A percentile compares a stretch with the other conserved stretches of the same genome.
These are phyloP conservation scores for Neodidymelliopsis sp. DNA, from an alignment of 2,329 filamentous ascomycete species.

Conservation along the genomic window DNA sequence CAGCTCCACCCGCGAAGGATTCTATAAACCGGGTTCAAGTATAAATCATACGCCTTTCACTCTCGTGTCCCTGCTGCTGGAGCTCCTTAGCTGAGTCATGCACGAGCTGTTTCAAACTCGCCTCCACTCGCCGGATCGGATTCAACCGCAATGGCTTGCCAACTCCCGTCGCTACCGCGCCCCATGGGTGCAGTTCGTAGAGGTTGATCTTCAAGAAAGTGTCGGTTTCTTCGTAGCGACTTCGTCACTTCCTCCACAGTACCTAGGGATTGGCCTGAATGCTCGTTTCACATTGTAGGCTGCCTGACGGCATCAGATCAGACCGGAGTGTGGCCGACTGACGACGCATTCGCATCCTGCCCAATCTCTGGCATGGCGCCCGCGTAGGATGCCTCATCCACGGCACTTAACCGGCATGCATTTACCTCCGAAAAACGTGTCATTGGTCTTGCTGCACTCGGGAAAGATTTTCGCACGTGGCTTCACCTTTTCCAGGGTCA, in stretches of 20 bases:
- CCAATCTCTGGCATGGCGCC: background rate
- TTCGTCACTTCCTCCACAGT: too few species aligned
- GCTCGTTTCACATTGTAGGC: slow-evolving; percentile 10
- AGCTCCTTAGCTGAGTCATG: slow-evolving; percentile 2
- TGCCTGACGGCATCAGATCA: slow-evolving; percentile 1
- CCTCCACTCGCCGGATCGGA: background rate
- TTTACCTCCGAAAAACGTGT: background rate
- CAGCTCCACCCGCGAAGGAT: slow-evolving; percentile 9
- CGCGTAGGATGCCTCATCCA: background rate
- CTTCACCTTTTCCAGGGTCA: background rate
- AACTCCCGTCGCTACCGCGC: too few species aligned
- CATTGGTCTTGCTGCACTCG: background rate
- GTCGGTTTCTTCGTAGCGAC: too few species aligned
- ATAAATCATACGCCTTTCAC: slow-evolving; percentile 4
- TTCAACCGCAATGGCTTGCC: too few species aligned
- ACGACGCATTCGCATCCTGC: background rate
- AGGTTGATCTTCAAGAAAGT: too few species aligned
- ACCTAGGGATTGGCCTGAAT: too few species aligned
- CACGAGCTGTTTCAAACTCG: background rate
- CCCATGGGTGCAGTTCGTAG: too few species aligned
- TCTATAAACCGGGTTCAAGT: background rate
- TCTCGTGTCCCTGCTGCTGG: background rate
- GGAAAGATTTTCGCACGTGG: slow-evolving; percentile 6
- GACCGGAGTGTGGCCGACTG: slow-evolving; percentile 4
- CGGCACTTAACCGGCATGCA: background rate